Percentiles rank a stretch among this genome's conserved stretches.
phyloP scores from a whole-genome alignment of 2,329 filamentous ascomycete species.

The Cadophora sp. region DNA sequence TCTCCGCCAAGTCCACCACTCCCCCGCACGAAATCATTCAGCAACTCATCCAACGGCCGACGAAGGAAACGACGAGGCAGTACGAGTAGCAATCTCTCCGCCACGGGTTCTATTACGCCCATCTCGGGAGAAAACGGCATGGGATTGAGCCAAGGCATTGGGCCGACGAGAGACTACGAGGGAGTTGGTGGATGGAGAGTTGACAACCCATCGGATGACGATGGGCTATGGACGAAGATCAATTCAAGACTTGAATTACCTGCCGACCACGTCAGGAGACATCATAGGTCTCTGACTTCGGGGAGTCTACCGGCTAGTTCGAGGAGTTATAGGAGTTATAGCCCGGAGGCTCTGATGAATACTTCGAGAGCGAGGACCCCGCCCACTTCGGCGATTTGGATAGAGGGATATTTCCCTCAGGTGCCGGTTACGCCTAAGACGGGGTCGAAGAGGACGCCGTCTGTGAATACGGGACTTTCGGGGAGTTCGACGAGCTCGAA shows the following conservation, averaged over 20 bases:
- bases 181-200: constrained; percentile 65
- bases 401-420: constrained; percentile 37
- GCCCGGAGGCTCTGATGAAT: constrained; percentile 49
- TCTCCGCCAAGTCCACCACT: neutral
- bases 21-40: constrained; percentile 22
- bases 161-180: constrained; percentile 63
- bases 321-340: constrained; percentile 40
- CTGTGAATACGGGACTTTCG: constrained; percentile 24
- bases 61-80: constrained; percentile 41
- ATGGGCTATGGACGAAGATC: constrained; percentile 57
- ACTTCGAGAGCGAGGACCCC: constrained; percentile 58
- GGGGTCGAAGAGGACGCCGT: constrained; percentile 29
- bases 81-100: constrained; percentile 45
- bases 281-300: constrained; percentile 51
- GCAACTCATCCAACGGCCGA: constrained; percentile 20
- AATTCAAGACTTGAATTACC: constrained; percentile 59
- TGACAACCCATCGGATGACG: constrained; percentile 47
- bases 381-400: constrained; percentile 40
- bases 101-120: constrained; percentile 42
- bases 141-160: constrained; percentile 55
- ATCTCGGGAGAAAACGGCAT: constrained; percentile 44
- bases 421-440: constrained; percentile 28
- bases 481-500: constrained; percentile 40
- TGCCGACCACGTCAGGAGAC: constrained; percentile 49
- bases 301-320: constrained; percentile 34